phyloP scores from a whole-genome alignment of 495 filamentous ascomycete species.

The Thermochaetoides thermophila region DNA sequence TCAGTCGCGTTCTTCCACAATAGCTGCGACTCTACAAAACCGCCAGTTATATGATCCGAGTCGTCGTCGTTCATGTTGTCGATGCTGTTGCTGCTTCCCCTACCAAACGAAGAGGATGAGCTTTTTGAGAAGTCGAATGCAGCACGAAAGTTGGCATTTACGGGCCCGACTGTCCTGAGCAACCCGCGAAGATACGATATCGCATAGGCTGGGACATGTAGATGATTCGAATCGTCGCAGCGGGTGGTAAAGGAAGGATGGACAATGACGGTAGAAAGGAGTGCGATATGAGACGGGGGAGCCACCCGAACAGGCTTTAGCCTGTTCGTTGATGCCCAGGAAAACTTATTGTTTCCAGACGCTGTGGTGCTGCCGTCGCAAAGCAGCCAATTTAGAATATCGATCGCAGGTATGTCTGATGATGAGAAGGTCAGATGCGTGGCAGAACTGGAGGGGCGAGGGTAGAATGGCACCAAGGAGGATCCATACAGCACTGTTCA shows the following conservation, averaged over 20 bases:
- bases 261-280: slow-evolving; percentile 52
- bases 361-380: slow-evolving; percentile 33
- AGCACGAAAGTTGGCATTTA: slow-evolving; percentile 26
- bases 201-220: slow-evolving; percentile 23
- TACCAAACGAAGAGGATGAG: slow-evolving; percentile 16
- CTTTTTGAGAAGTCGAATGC: slow-evolving; percentile 22
- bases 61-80: slow-evolving; percentile 9
- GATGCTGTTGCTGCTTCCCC: background rate
- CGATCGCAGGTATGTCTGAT: slow-evolving; percentile 52
- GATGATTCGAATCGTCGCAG: slow-evolving; percentile 17
- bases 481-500: slow-evolving; percentile 51
- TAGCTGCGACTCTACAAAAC: slow-evolving; percentile 47
- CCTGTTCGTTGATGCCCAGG: slow-evolving; percentile 4
- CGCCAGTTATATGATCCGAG: slow-evolving; percentile 31
- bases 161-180: slow-evolving; percentile 24
- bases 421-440: background rate
- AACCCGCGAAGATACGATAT: slow-evolving; percentile 27
- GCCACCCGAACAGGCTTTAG: slow-evolving; percentile 21
- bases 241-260: slow-evolving; percentile 52
- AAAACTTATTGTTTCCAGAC: background rate
- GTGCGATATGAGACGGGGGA: slow-evolving; percentile 46
- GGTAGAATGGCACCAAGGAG: background rate
- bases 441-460: background rate
- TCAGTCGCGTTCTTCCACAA: slow-evolving; percentile 62
- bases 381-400: slow-evolving; percentile 50